These are phyloP conservation scores for Chimonanthus salicifolius DNA, from an alignment of 164 flowering plant genomes.

Conservation along the genomic window DNA sequence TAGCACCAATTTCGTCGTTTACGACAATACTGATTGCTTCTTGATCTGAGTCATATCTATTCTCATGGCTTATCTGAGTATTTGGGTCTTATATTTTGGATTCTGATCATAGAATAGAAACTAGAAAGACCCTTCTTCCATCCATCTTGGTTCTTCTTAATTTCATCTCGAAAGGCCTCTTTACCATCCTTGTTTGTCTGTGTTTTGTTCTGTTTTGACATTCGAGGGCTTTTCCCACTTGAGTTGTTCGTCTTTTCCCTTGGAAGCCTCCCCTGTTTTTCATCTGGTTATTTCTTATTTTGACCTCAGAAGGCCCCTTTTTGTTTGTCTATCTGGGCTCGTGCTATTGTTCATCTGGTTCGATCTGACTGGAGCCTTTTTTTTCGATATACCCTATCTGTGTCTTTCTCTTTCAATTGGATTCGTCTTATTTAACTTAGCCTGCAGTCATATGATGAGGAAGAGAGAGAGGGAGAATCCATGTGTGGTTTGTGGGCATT, in stretches of 20 bases:
- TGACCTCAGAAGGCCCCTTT: neutral
- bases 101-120: neutral
- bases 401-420: neutral
- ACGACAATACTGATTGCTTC: neutral
- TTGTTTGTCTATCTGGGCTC: neutral
- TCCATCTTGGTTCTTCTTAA: neutral
- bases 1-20: neutral
- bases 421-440: neutral
- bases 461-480: constrained; percentile 98
- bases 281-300: neutral
- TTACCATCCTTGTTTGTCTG: too few relatives aligned
- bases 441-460: constrained; percentile 42
- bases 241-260: constrained; percentile 1
- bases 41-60: neutral
- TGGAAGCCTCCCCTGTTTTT: neutral
- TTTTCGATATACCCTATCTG: neutral
- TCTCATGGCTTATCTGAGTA: neutral
- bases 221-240: neutral
- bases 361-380: neutral
- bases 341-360: neutral
- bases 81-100: neutral
- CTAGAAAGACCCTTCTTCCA: neutral
- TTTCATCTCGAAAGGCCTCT: neutral
- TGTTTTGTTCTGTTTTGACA: too few relatives aligned
- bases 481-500: constrained; percentile 92